phyloP scores from a whole-genome alignment of 192 early-diverging fungal genomes.

The Powellomyces hirtus region DNA sequence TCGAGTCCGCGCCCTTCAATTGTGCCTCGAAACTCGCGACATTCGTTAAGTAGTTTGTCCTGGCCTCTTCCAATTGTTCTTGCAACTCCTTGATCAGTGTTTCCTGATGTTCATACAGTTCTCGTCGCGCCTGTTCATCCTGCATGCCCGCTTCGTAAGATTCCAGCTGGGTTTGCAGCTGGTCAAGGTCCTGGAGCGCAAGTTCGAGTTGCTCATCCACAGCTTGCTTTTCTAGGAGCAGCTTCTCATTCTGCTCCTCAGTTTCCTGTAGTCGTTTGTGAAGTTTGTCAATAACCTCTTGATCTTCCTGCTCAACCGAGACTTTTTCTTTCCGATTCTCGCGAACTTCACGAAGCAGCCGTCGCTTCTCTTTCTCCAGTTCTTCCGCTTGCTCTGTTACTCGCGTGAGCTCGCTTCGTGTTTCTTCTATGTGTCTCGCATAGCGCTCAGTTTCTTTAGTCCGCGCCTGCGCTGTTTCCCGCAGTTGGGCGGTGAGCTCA shows the following conservation, averaged over 20 bases:
- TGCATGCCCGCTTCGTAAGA: not conserved
- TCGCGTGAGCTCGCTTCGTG: conserved; percentile 4
- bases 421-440: conserved; percentile 15
- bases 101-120: conserved; percentile 6
- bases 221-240: not conserved
- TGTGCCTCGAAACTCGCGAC: conserved; percentile 6
- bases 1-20: conserved; percentile 1
- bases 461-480: not conserved
- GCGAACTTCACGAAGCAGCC: not conserved
- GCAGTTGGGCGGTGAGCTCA: not conserved
- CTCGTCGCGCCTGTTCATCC: not conserved
- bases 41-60: not conserved
- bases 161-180: not conserved
- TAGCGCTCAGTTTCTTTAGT: conserved; percentile 12
- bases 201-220: not conserved
- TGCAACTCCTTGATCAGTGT: conserved; percentile 14
- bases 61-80: conserved; percentile 19
- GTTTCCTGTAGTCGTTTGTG: not conserved
- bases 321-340: conserved; percentile 5
- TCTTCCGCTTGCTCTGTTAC: conserved; percentile 2
- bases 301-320: conserved; percentile 6
- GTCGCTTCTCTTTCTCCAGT: not conserved
- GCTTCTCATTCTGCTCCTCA: conserved; percentile 3
- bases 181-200: not conserved
- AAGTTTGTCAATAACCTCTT: conserved; percentile 3